phyloP scores from a whole-genome alignment of 495 filamentous ascomycete species.

The Ramalina intermedia region DNA sequence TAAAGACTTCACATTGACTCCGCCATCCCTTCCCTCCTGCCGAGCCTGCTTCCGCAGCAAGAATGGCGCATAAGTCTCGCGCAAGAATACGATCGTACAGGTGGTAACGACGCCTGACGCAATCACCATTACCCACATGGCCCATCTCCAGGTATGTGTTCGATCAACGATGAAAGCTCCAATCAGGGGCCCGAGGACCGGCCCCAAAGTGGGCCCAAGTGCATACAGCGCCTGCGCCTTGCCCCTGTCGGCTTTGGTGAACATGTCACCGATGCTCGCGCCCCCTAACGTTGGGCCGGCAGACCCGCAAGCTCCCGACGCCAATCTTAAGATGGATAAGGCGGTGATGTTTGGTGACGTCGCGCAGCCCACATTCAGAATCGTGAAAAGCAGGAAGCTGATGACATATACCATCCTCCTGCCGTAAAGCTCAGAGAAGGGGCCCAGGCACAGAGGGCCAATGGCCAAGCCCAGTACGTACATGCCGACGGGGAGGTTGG shows the following conservation, averaged over 20 bases:
- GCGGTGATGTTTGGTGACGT: constrained; percentile 19
- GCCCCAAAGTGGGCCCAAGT: constrained; percentile 37
- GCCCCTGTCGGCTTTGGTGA: neutral
- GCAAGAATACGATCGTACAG: constrained; percentile 29
- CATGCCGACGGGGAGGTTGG: neutral
- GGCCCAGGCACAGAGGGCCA: constrained; percentile 23
- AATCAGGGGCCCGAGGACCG: constrained; percentile 25
- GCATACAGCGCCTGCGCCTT: constrained; percentile 37
- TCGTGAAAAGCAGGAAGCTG: constrained; percentile 19
- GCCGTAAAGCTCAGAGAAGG: constrained; percentile 25
- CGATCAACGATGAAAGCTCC: constrained; percentile 29
- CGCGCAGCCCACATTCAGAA: constrained; percentile 25
- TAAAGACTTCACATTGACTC: constrained; percentile 17
- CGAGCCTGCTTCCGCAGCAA: constrained; percentile 28
- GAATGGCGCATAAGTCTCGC: constrained; percentile 33
- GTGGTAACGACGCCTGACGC: constrained; percentile 24
- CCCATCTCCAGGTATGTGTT: constrained; percentile 30
- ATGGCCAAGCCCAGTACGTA: neutral
- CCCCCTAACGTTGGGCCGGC: constrained; percentile 9
- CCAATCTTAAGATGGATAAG: constrained; percentile 23
- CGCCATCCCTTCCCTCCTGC: constrained; percentile 26
- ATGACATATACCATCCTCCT: constrained; percentile 18
- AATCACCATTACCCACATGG: constrained; percentile 34
- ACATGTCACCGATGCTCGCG: constrained; percentile 5
- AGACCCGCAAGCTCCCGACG: constrained; percentile 22